Conservation (phyloP, 2,329 filamentous ascomycete species). For the Aspergillus sp. region DNA sequence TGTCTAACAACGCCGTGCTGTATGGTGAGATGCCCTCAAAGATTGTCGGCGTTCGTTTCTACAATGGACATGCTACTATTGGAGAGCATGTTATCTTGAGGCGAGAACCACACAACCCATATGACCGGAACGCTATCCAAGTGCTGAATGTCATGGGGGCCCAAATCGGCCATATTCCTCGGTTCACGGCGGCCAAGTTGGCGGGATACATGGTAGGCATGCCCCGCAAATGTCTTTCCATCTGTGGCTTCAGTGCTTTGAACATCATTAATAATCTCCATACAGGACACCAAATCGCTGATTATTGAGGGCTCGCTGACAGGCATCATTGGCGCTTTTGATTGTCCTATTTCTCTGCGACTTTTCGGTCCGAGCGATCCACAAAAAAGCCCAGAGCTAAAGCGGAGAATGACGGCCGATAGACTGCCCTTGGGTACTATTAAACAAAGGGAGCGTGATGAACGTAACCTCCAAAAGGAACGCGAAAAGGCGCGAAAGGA, state of each 20-base stretch:
- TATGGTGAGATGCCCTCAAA: constrained; percentile 51
- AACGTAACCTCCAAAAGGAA: constrained; percentile 45
- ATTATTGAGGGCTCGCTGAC: constrained; percentile 68
- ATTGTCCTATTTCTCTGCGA: constrained; percentile 69
- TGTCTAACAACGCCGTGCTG: constrained; percentile 33
- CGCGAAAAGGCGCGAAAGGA: constrained; percentile 49
- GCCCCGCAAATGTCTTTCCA: background rate
- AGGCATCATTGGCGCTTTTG: constrained; percentile 64
- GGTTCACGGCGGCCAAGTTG: constrained; percentile 66
- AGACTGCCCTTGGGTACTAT: constrained; percentile 57
- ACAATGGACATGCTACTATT: constrained; percentile 60
- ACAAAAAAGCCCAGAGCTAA: constrained; percentile 54
- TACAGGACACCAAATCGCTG: constrained; percentile 57
- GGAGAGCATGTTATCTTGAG: constrained; percentile 64
- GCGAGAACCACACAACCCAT: constrained; percentile 67
- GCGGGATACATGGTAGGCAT: constrained; percentile 65
- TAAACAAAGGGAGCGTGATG: constrained; percentile 57
- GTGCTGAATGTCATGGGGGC: constrained; percentile 72
- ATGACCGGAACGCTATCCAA: constrained; percentile 74
- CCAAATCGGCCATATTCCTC: constrained; percentile 79
- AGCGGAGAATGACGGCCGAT: constrained; percentile 62
- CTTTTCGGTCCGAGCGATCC: constrained; percentile 68
- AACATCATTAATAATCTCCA: background rate
- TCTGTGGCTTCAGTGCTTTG: background rate
- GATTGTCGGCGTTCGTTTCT: constrained; percentile 63